phyloP scores from a whole-genome alignment of 352 stramenopile genomes.

The Phytophthora sp. region DNA sequence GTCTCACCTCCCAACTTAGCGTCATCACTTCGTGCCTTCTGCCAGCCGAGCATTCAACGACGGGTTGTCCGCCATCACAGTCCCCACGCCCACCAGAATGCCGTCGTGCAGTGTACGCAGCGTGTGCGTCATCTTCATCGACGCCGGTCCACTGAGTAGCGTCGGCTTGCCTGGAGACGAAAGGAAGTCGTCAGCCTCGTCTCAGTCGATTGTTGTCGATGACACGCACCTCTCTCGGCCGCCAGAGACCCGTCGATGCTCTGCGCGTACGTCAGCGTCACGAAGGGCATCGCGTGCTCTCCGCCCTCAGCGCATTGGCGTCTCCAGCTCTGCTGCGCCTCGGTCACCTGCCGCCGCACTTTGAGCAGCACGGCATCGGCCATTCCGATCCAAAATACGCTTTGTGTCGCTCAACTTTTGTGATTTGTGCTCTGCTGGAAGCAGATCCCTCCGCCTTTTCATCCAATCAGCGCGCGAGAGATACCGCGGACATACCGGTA shows the following conservation, averaged over 20 bases:
- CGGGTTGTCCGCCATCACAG: constrained; percentile 87
- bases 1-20: background rate
- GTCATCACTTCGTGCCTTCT: constrained; percentile 35
- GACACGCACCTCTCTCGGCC: constrained; percentile 50
- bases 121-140: constrained; percentile 89
- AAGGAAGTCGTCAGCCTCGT: background rate
- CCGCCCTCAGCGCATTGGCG: background rate
- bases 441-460: too few relatives aligned
- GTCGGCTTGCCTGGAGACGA: constrained; percentile 58
- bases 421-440: too few relatives aligned
- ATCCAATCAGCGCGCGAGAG: constrained; percentile 5
- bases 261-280: constrained; percentile 91
- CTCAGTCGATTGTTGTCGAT: background rate
- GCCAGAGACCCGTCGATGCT: constrained; percentile 89
- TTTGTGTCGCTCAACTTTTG: too few relatives aligned
- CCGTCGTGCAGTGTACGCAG: constrained; percentile 86
- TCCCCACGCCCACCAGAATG: constrained; percentile 90
- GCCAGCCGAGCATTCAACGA: constrained; percentile 81
- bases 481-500: background rate
- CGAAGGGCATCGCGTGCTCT: constrained; percentile 31
- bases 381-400: background rate
- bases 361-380: constrained; percentile 21
- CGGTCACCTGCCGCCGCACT: constrained; percentile 35
- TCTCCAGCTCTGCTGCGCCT: constrained; percentile 32
- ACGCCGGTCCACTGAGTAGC: constrained; percentile 67